phyloP scores from a whole-genome alignment of 306 rosid genomes.

The Pyrus communis region DNA sequence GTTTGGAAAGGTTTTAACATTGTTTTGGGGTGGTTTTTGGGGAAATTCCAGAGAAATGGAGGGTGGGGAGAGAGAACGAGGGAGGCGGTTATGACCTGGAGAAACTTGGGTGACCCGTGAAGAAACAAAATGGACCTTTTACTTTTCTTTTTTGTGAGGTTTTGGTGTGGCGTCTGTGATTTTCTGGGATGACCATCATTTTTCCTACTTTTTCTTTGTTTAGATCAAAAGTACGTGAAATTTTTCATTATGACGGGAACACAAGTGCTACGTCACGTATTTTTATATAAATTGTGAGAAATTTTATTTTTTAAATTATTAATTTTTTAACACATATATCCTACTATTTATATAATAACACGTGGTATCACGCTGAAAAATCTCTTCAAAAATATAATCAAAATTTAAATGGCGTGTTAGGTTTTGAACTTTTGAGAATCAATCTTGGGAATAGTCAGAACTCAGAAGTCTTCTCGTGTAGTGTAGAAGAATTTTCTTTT shows the following conservation, averaged over 20 bases:
- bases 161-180: constrained; percentile 11
- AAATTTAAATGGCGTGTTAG: not conserved
- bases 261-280: no score
- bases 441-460: not conserved
- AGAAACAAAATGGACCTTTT: not conserved
- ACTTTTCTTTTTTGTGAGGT: constrained; percentile 13
- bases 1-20: constrained; percentile 20
- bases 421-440: not conserved
- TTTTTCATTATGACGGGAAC: fast-evolving
- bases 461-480: not conserved
- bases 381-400: not conserved
- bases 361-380: no score
- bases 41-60: not conserved
- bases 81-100: constrained; percentile 27
- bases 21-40: not conserved
- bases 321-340: no score
- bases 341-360: no score
- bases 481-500: not conserved
- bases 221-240: no score
- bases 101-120: constrained; percentile 38
- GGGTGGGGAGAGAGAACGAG: not conserved
- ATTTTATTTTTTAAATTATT: no score
- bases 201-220: not conserved
- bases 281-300: no score
- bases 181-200: not conserved